Evolutionary conservation across 2,329 filamentous ascomycete species (phyloP).

Genomic region (Truncatella angustata): DNA sequence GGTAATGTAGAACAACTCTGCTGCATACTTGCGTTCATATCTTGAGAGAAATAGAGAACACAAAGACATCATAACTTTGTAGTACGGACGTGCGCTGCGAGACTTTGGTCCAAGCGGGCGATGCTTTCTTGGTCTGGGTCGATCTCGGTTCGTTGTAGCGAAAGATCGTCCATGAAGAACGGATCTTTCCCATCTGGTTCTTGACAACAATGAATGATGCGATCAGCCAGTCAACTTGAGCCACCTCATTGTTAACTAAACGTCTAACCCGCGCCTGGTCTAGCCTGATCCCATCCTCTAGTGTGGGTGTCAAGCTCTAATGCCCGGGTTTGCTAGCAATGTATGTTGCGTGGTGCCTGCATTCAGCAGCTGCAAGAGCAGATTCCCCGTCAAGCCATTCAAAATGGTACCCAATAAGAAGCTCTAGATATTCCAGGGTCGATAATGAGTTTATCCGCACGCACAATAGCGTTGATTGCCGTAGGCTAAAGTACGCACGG

Average conservation of each 20-base stretch:
- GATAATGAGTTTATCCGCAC: not conserved
- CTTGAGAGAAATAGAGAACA: not conserved
- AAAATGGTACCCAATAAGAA: not conserved
- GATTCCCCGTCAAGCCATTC: slow-evolving; percentile 1
- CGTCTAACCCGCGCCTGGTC: too few species aligned
- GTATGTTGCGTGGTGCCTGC: not conserved
- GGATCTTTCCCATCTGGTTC: too few species aligned
- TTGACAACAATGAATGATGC: too few species aligned
- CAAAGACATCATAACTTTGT: not conserved
- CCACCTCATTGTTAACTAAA: too few species aligned
- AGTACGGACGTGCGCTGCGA: not conserved
- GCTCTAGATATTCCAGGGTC: slow-evolving; percentile 1
- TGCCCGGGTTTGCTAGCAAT: slow-evolving; percentile 1
- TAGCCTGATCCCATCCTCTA: not conserved
- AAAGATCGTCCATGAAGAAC: not conserved
- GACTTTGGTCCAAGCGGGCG: not conserved
- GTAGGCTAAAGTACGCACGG: not conserved
- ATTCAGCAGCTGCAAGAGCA: not conserved
- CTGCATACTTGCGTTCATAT: not conserved
- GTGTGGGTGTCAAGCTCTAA: not conserved
- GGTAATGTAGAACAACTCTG: too few species aligned
- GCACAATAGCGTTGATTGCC: slow-evolving; percentile 4
- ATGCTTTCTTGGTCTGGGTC: not conserved
- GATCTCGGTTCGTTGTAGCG: not conserved
- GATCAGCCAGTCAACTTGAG: too few species aligned